Evolutionary conservation across 768 basidiomycete genomes (phyloP), one percentile per base, ranked within the genome.

Genomic region (Leccinum boreale): DNA sequence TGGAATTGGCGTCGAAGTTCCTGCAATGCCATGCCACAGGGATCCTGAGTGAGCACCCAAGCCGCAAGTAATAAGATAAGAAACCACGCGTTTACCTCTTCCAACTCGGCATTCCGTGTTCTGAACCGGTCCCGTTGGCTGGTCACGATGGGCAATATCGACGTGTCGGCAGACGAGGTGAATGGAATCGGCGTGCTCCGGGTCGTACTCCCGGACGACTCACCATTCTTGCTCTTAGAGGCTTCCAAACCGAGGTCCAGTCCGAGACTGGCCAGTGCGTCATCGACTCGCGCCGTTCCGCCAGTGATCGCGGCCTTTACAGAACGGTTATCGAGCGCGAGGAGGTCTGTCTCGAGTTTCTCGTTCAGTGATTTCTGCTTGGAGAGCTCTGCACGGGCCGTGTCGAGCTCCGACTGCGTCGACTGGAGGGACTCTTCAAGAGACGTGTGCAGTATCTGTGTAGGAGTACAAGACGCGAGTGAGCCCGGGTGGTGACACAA

Each of bases 71-170:
- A 24, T 14, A 15, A 9, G 19, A 53, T 9, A 10, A n/a, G 46
- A 29, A 50, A 4, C 29, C 35, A 29, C 42, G n/a, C 12, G 62
- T 75, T 23, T 58, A 90, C 93, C 79, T 98, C 96, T 75, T 99
- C 96, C 15, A 99, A 81, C 67, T 99, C 97, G 19, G 93, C 90
- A 69, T 98, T 98, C 19, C 97, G 86, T 71, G 95, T 93, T 52
- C 96, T 81, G 83, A 98, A 99, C n/a, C 96, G 82, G 69, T 99
- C 97, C 57, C 97, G 82, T 69, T 99, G 97, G 66, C 91, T 90
- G 1, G 97, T 98, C 42, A 98, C 97, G 62, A 99, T 98, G 2
- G 96, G 97, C n/a, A 99, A 75, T 65, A 98, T 98, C 9, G 94
- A 95, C 0, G 89, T 91, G 67, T 98, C 96, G 5, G 90, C 91